Evolutionary conservation across 192 early-diverging fungal species (phyloP).

Genomic region (Podila horticola): DNA sequence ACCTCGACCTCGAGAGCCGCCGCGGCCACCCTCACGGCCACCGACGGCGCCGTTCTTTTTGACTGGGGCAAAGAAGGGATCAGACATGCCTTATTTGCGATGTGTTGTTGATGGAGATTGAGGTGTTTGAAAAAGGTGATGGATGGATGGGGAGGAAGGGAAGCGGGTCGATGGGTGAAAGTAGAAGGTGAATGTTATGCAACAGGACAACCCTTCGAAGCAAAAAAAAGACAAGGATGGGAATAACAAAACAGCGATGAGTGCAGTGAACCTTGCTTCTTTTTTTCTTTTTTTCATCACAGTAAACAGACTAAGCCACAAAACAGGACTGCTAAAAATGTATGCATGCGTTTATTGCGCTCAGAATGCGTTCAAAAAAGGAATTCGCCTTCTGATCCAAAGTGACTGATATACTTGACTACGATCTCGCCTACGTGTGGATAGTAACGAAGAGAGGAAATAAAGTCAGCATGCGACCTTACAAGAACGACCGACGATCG

Average conservation of each 20-base stretch:
- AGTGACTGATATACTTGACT: constrained; percentile 47
- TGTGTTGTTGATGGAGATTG: not conserved
- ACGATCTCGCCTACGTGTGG: constrained; percentile 47
- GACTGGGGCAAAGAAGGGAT: constrained; percentile 49
- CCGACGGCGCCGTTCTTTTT: constrained; percentile 26
- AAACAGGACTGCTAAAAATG: not conserved
- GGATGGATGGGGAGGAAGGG: not conserved
- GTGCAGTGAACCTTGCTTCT: not conserved
- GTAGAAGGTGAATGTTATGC: not conserved
- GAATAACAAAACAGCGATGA: not conserved
- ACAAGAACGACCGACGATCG: not conserved
- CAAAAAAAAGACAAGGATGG: not conserved
- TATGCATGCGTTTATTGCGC: not conserved
- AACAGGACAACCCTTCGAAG: not conserved
- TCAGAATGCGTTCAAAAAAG: not conserved
- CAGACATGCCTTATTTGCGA: constrained; percentile 24
- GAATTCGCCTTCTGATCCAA: constrained; percentile 23
- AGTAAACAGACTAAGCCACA: not conserved
- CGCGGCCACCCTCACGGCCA: constrained; percentile 9
- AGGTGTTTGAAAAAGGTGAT: not conserved
- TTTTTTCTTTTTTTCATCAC: not conserved
- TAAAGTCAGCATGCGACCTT: too few species aligned
- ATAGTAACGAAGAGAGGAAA: not conserved
- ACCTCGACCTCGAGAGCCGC: constrained; percentile 7
- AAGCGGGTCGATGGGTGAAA: not conserved